Percentiles rank a stretch among this genome's conserved stretches.
Evolutionary conservation across 495 filamentous ascomycete genomes (phyloP).

Genomic region (Xylaria nigripes): DNA sequence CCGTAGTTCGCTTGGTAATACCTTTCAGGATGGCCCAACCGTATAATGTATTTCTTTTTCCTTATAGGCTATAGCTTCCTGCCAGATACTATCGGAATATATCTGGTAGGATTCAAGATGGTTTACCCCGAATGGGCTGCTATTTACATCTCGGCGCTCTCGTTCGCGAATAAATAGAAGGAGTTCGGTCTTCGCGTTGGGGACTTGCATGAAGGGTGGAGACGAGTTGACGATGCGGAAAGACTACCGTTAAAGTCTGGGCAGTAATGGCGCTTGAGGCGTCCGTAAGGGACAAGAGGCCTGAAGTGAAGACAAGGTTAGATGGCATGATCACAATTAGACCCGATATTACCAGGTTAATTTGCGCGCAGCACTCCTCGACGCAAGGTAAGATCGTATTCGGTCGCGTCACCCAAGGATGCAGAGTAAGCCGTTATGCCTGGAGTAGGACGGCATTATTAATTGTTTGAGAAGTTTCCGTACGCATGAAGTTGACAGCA

Average conservation of each 20-base stretch:
- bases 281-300: neutral
- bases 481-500: neutral
- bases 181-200: neutral
- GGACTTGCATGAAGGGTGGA: neutral
- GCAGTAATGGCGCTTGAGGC: neutral
- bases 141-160: neutral
- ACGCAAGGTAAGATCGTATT: neutral
- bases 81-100: neutral
- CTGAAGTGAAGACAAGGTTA: neutral
- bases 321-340: neutral
- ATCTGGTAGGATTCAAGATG: neutral
- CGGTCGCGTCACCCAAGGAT: no score
- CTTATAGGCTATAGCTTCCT: neutral
- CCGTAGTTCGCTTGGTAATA: no score
- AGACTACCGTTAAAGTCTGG: neutral
- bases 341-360: neutral
- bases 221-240: neutral
- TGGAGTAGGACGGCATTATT: neutral
- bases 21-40: no score
- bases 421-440: neutral
- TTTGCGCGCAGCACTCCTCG: neutral
- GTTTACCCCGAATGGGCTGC: neutral
- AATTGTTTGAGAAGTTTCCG: neutral
- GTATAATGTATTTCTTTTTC: no score
- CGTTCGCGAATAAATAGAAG: neutral